Percentiles rank a stretch among this genome's conserved stretches.
Conservation (phyloP, 805 yeast species). For the Candida dendrica region DNA sequence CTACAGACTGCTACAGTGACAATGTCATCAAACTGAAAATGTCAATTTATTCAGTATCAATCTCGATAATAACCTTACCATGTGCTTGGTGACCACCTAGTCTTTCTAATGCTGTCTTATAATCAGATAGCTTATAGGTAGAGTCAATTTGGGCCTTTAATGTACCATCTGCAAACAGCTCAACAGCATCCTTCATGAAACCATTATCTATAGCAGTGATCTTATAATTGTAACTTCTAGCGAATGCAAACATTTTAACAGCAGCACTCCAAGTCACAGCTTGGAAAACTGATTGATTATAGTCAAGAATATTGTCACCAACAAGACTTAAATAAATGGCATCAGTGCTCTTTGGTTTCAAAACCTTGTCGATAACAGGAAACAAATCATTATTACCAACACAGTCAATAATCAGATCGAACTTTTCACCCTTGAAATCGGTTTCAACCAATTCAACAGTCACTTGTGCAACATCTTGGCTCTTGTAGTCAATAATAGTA, state of each 20-base stretch:
- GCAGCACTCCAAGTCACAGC: constrained; percentile 5
- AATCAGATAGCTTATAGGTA: constrained; percentile 41
- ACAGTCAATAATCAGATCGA: constrained; percentile 59
- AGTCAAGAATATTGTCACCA: constrained; percentile 43
- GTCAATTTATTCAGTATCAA: background rate
- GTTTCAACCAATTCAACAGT: constrained; percentile 25
- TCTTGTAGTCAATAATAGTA: constrained; percentile 48
- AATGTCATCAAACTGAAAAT: background rate
- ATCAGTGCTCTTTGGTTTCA: constrained; percentile 35
- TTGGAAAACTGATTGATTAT: constrained; percentile 8
- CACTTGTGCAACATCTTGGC: constrained; percentile 29
- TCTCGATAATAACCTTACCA: constrained; percentile 51
- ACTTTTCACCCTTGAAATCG: constrained; percentile 32
- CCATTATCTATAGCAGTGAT: constrained; percentile 16
- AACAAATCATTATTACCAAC: constrained; percentile 52
- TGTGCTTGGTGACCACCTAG: constrained; percentile 39
- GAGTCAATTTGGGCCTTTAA: constrained; percentile 47
- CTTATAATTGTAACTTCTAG: constrained; percentile 21
- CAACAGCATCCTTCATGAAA: constrained; percentile 22
- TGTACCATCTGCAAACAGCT: constrained; percentile 32
- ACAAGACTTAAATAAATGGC: constrained; percentile 45
- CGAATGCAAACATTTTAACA: constrained; percentile 8
- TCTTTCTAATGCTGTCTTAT: constrained; percentile 41
- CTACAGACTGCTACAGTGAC: background rate
- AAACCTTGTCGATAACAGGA: constrained; percentile 29